Evolutionary conservation across 805 yeast genomes (phyloP).

Genomic region (Metschnikowia arizonensis): DNA sequence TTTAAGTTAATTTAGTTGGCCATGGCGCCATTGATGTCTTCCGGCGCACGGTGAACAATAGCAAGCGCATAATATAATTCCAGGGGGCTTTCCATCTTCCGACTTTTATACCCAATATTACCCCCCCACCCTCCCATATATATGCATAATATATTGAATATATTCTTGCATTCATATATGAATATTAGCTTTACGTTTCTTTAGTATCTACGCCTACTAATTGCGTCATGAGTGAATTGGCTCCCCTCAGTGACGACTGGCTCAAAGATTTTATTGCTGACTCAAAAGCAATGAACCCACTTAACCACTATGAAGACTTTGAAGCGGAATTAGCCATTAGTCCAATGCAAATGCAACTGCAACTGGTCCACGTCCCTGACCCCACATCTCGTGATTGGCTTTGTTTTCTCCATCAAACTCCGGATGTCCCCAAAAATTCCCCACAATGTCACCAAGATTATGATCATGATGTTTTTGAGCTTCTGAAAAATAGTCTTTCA

Average conservation of each 20-base stretch:
- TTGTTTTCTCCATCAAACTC: not conserved
- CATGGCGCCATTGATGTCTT: conserved; percentile 3
- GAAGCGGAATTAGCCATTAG: not conserved
- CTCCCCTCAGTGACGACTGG: conserved; percentile 4
- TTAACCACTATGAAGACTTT: not conserved
- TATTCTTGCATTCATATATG: too few relatives aligned
- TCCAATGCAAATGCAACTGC: too few relatives aligned
- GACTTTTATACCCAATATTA: not conserved
- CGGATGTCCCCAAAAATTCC: conserved; percentile 4
- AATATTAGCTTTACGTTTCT: too few relatives aligned
- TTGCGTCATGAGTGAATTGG: conserved; percentile 4
- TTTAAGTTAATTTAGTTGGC: not conserved
- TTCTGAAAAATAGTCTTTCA: too few relatives aligned
- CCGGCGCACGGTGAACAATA: not conserved
- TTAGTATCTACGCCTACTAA: too few relatives aligned
- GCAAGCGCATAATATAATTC: not conserved
- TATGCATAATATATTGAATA: too few relatives aligned
- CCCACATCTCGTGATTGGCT: not conserved
- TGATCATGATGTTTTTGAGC: too few relatives aligned
- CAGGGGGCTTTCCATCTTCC: not conserved
- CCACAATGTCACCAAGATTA: not conserved
- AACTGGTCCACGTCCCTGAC: too few relatives aligned
- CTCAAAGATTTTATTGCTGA: conserved; percentile 5
- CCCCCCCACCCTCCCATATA: too few relatives aligned
- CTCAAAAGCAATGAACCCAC: conserved; percentile 1